Conservation (phyloP, 441 rosid species). For the Euphorbia corollata region DNA sequence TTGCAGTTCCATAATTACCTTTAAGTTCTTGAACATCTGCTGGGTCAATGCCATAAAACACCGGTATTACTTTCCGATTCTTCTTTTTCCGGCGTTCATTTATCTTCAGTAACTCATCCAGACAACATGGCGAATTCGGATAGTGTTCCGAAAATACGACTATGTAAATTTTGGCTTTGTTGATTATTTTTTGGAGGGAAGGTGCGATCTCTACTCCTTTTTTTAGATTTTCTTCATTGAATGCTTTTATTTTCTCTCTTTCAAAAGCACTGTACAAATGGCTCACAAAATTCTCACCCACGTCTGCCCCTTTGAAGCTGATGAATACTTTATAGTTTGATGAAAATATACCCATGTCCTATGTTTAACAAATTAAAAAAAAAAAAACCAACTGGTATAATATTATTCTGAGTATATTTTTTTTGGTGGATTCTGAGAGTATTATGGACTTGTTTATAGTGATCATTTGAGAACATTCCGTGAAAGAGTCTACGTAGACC, state of each 20-base stretch:
- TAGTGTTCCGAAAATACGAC: not conserved
- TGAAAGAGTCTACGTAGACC: too few relatives aligned
- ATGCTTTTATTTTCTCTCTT: not conserved
- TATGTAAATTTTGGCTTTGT: not conserved
- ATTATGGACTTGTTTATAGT: too few relatives aligned
- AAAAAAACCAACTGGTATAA: too few relatives aligned
- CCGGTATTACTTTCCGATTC: not conserved
- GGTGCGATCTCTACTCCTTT: not conserved
- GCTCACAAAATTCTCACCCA: not conserved
- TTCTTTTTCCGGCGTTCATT: not conserved
- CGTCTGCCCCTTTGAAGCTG: not conserved
- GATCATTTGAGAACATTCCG: too few relatives aligned
- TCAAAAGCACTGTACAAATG: not conserved
- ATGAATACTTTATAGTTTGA: not conserved
- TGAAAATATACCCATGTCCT: not conserved
- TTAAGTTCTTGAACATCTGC: not conserved
- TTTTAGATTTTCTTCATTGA: not conserved
- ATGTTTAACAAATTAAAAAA: too few relatives aligned
- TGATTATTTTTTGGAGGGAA: not conserved
- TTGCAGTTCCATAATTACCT: not conserved
- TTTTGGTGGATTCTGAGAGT: too few relatives aligned
- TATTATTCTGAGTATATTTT: too few relatives aligned
- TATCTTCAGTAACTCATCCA: not conserved
- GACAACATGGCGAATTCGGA: not conserved
- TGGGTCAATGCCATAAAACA: not conserved